Conservation (phyloP, 352 stramenopile genomes). For the Phytophthora boehmeriae region DNA sequence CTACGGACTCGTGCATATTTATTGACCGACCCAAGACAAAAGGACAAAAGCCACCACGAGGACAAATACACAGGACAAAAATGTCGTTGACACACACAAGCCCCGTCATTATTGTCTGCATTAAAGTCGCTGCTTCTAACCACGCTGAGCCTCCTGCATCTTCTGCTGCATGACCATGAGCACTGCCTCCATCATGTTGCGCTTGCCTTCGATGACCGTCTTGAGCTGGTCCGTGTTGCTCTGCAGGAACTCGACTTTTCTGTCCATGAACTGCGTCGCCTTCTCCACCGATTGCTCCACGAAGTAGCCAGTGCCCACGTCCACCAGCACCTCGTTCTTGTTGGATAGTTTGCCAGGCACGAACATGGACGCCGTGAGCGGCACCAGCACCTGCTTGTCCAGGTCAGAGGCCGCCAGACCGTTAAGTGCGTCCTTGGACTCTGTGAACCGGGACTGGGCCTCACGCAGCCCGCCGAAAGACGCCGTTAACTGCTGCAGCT, state of each 20-base stretch:
- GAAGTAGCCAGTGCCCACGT: conserved; percentile 96
- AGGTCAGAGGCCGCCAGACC: conserved; percentile 60
- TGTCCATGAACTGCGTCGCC: conserved; percentile 91
- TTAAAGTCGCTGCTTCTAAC: conserved; percentile 6
- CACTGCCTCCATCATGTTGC: conserved; percentile 81
- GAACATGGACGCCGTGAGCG: conserved; percentile 95
- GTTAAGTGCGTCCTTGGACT: conserved; percentile 80
- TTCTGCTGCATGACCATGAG: conserved; percentile 89
- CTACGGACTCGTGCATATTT: conserved; percentile 91
- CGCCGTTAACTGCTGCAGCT: conserved; percentile 77
- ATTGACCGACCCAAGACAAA: conserved; percentile 50
- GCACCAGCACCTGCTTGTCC: conserved; percentile 92
- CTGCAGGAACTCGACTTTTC: conserved; percentile 92
- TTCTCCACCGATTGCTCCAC: conserved; percentile 91
- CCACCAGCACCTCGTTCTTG: conserved; percentile 90
- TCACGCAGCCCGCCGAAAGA: conserved; percentile 77
- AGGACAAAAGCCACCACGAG: not conserved
- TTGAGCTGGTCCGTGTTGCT: conserved; percentile 94
- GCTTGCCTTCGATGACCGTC: conserved; percentile 82
- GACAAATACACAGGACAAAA: too few relatives aligned
- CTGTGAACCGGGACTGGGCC: conserved; percentile 76
- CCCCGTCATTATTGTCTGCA: conserved; percentile 11
- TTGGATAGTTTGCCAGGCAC: conserved; percentile 89
- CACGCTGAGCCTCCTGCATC: conserved; percentile 52
- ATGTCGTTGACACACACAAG: too few relatives aligned